These are phyloP conservation scores for Coemansia sp. DNA, from an alignment of 192 early-diverging fungal species.

Conservation along the genomic window DNA sequence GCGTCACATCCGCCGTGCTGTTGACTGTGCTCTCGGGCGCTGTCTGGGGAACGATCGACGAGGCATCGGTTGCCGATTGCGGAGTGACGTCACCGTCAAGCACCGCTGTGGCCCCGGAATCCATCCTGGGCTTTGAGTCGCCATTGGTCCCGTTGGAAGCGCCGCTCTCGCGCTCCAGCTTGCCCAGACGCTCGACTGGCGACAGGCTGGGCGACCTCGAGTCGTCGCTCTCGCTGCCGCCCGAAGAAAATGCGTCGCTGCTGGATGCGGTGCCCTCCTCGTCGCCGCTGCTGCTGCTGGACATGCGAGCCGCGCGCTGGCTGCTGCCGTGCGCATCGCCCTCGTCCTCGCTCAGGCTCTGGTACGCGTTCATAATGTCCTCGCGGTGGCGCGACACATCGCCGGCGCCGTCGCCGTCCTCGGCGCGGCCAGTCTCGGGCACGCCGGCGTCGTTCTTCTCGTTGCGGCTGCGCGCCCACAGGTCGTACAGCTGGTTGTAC, in stretches of 20 bases:
- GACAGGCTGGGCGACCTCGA: background rate
- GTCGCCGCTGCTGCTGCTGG: background rate
- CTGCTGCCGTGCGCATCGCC: too few relatives aligned
- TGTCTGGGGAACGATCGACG: constrained; percentile 5
- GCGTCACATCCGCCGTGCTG: background rate
- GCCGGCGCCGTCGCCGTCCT: constrained; percentile 33
- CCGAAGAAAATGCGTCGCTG: background rate
- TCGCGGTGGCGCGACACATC: constrained; percentile 34
- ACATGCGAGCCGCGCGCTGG: background rate
- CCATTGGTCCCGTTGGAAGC: background rate
- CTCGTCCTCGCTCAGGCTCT: constrained; percentile 38
- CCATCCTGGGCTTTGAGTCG: too few relatives aligned
- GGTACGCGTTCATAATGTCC: constrained; percentile 33
- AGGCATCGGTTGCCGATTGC: constrained; percentile 10
- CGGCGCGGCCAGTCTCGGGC: constrained; percentile 46
- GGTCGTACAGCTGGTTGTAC: constrained; percentile 66
- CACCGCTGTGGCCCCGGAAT: background rate
- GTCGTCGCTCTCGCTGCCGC: constrained; percentile 14
- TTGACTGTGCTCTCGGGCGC: constrained; percentile 5
- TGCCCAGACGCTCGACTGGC: too few relatives aligned
- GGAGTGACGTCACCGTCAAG: background rate
- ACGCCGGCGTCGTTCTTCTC: constrained; percentile 33
- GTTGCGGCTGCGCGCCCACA: constrained; percentile 56
- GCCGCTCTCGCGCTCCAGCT: background rate
- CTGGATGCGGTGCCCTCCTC: background rate